Percentiles rank a stretch among this genome's conserved stretches.
phyloP scores from a whole-genome alignment of 2,329 filamentous ascomycete genomes.

The Exophiala lecanii-corni region DNA sequence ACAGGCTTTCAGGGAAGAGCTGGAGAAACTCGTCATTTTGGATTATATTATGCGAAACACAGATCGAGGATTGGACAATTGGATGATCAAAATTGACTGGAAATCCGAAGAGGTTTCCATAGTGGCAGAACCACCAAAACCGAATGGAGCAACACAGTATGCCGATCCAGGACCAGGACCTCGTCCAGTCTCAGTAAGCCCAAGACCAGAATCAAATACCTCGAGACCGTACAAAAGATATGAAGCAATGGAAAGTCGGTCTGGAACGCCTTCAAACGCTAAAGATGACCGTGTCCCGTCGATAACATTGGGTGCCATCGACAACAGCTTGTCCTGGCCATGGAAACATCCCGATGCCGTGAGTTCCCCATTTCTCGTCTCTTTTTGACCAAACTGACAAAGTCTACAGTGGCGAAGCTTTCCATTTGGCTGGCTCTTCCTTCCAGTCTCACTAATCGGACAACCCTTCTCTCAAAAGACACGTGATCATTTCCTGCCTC shows the following conservation, averaged over 20 bases:
- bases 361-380: constrained; percentile 30
- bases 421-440: constrained; percentile 96
- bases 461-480: constrained; percentile 94
- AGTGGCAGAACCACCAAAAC: constrained; percentile 74
- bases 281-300: constrained; percentile 32
- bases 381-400: background rate
- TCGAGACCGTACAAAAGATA: constrained; percentile 65
- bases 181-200: constrained; percentile 57
- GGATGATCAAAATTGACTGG: constrained; percentile 98
- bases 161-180: constrained; percentile 44
- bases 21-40: constrained; percentile 94
- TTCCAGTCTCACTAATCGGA: constrained; percentile 92
- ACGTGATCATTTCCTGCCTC: constrained; percentile 87
- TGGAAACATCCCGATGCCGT: constrained; percentile 97
- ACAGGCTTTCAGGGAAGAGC: constrained; percentile 86
- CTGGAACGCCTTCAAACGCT: constrained; percentile 47
- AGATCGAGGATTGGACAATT: constrained; percentile 92
- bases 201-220: constrained; percentile 30
- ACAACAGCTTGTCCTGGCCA: constrained; percentile 96
- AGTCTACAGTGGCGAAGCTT: constrained; percentile 67
- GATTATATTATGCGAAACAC: constrained; percentile 99
- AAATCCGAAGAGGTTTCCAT: constrained; percentile 78
- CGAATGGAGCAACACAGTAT: constrained; percentile 48
- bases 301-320: constrained; percentile 77
- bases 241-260: constrained; percentile 70